A percentile compares a stretch with the other conserved stretches of the same genome.
Conservation (phyloP, 805 yeast genomes). For the Tetrapisispora phaffii region DNA sequence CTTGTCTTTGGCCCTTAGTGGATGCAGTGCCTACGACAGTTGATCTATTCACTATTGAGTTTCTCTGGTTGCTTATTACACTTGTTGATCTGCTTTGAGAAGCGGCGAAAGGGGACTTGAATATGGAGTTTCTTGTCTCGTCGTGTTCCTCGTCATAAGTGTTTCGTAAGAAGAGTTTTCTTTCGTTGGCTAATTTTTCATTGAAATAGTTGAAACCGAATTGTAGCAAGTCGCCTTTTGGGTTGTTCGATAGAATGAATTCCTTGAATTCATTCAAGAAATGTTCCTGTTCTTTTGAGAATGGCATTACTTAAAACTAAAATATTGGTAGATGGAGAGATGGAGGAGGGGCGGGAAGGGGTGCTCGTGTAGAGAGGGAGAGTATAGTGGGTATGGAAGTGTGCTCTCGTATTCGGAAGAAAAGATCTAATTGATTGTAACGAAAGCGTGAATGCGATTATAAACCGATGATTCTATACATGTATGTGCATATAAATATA, state of each 20-base stretch:
- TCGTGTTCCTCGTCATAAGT: conserved; percentile 31
- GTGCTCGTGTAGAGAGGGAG: no score
- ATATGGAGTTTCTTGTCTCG: conserved; percentile 8
- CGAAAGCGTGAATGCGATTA: no score
- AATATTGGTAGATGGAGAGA: not conserved
- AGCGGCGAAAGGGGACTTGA: conserved; percentile 3
- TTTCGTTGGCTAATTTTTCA: conserved; percentile 49
- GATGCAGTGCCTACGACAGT: conserved; percentile 33
- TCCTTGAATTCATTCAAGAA: conserved; percentile 57
- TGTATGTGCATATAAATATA: no score
- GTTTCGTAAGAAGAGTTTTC: conserved; percentile 23
- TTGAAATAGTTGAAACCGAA: conserved; percentile 69
- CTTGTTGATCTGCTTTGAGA: conserved; percentile 17
- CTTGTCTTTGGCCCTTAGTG: conserved; percentile 20
- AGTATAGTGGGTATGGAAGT: no score
- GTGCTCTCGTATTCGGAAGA: no score
- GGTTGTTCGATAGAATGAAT: conserved; percentile 45
- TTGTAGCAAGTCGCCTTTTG: conserved; percentile 53
- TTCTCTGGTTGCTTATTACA: conserved; percentile 6
- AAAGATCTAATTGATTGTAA: no score
- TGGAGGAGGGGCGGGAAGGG: no score
- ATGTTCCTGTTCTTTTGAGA: conserved; percentile 17
- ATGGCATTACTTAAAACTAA: not conserved
- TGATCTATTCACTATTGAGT: conserved; percentile 2
- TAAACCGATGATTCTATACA: no score